Evolutionary conservation across 306 rosid species (phyloP).

Genomic region (Glycine soja): DNA sequence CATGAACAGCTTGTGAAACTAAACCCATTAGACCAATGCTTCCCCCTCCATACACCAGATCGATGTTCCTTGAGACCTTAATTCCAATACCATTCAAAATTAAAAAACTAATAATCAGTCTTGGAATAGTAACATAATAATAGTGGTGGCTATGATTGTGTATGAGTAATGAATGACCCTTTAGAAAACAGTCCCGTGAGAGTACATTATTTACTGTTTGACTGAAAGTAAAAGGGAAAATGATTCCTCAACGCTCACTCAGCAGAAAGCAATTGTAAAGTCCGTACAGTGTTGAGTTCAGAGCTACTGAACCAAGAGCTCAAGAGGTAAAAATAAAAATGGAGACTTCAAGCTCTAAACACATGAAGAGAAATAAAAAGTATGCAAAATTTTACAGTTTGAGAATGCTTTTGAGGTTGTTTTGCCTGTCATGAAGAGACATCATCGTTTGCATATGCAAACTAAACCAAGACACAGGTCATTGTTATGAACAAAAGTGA

Average conservation of each 20-base stretch:
- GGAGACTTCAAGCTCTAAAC: conserved; percentile 1
- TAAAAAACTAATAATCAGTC: conserved; percentile 35
- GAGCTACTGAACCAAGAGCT: conserved; percentile 35
- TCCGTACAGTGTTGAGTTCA: conserved; percentile 23
- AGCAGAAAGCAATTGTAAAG: conserved; percentile 26
- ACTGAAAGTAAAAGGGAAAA: conserved; percentile 3
- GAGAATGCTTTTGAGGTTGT: neutral
- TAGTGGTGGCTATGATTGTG: conserved; percentile 37
- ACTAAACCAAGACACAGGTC: conserved; percentile 30
- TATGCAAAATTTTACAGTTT: neutral
- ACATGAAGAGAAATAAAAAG: neutral
- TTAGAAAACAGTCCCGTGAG: conserved; percentile 40
- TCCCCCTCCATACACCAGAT: conserved; percentile 98
- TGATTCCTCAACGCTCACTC: conserved; percentile 37
- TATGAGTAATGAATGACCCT: conserved; percentile 41
- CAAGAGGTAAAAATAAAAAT: conserved; percentile 19
- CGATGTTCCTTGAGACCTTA: conserved; percentile 93
- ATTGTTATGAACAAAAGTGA: conserved; percentile 49
- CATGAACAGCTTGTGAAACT: conserved; percentile 98
- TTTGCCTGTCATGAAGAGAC: neutral
- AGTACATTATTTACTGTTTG: conserved; percentile 36
- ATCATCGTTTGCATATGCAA: neutral
- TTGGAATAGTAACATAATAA: conserved; percentile 34
- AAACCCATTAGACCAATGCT: conserved; percentile 99
- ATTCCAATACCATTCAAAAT: conserved; percentile 45